Conservation (phyloP, 2,329 filamentous ascomycete genomes). For the Penicillium concentricum region DNA sequence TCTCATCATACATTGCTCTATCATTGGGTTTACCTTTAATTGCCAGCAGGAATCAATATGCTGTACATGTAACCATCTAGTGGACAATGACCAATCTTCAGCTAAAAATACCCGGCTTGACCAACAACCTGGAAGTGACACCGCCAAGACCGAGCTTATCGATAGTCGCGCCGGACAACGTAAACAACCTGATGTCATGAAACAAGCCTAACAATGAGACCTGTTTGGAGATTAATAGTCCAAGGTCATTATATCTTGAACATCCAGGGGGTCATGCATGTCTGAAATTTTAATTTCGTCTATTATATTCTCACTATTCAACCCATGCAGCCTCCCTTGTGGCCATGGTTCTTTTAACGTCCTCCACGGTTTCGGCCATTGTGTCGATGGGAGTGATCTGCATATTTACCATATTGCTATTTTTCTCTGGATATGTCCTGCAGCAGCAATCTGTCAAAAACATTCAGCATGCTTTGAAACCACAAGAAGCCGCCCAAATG, state of each 20-base stretch:
- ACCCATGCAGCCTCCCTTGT: slow-evolving; percentile 16
- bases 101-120: not conserved
- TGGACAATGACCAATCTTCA: not conserved
- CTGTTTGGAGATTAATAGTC: not conserved
- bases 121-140: not conserved
- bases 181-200: slow-evolving; percentile 32
- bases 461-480: slow-evolving; percentile 69
- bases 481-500: slow-evolving; percentile 14
- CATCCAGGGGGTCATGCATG: slow-evolving; percentile 5
- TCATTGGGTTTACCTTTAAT: not conserved
- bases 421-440: slow-evolving; percentile 81
- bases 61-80: not conserved
- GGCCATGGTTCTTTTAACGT: slow-evolving; percentile 48
- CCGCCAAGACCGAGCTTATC: slow-evolving; percentile 35
- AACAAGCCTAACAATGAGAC: slow-evolving; percentile 10
- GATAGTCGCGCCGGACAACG: slow-evolving; percentile 40
- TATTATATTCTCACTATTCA: slow-evolving; percentile 3
- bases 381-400: slow-evolving; percentile 57
- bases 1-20: not conserved
- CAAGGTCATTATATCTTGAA: not conserved
- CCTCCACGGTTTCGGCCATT: slow-evolving; percentile 45
- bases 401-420: slow-evolving; percentile 76
- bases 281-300: slow-evolving; percentile 15
- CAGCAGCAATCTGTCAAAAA: slow-evolving; percentile 82
- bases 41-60: not conserved